Evolutionary conservation across 2,329 filamentous ascomycete genomes (phyloP), one percentile per base, ranked within the genome.

Genomic region (Fusarium sp.): DNA sequence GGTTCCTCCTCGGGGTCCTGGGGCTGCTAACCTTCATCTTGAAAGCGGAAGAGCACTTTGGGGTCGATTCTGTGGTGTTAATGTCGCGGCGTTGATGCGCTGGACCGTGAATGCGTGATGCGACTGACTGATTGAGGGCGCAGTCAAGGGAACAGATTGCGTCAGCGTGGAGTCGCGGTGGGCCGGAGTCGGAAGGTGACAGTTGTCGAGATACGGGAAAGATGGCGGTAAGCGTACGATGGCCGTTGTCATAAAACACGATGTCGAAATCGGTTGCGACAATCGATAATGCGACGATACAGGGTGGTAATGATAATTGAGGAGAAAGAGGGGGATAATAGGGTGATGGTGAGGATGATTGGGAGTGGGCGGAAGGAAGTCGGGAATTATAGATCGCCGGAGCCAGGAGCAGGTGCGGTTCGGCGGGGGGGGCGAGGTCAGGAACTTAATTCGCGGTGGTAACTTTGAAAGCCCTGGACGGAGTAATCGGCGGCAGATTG

Each of bases 1-100:
- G 51, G 48, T 38, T 50, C 41, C 32, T 55, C 62, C 48, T 56
- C n/a, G 42, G 42, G 41, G 10, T 32, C 35, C 26, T 18, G 32
- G 30, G 48, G 54, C 64, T 63, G 58, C 82, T 62, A 73, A 83
- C 83, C 80, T 84, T 84, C 83, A 84, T 84, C 36, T 77, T 82
- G 73, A 55, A 70, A 63, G 61, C 28, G 47, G 44, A 48, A 56
- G 53, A 61, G 54, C 41, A 62, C 54, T 55, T 32, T 47, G 22
- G 38, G 44, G 59, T 42, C 51, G 39, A 24, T 50, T 28, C 45
- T 50, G 62, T 44, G 53, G 58, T 62, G 51, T 45, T 59, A 47
- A 45, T 39, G 55, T 28, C 41, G 54, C 55, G 56, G 38, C 65
- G 59, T 53, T 50, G 73, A 61, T 70, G 48, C 60, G 51, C 42